phyloP scores from a whole-genome alignment of 2,329 filamentous ascomycete genomes.

The Mariannaea elegans region DNA sequence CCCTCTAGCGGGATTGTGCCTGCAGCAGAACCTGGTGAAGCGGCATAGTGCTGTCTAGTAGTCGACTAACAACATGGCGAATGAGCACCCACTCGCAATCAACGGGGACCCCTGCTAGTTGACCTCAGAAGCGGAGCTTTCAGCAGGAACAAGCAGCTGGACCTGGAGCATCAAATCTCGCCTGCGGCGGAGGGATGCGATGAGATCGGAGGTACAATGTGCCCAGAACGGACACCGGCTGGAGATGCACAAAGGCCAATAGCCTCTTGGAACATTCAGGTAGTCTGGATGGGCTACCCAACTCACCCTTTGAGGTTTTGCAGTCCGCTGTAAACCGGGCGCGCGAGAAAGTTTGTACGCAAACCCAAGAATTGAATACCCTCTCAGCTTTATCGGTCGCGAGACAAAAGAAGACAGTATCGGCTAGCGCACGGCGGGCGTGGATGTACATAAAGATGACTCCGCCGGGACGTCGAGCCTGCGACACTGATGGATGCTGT shows the following conservation, averaged over 20 bases:
- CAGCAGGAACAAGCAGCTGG: constrained; percentile 30
- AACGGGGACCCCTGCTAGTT: constrained; percentile 34
- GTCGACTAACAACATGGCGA: constrained; percentile 21
- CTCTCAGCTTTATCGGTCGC: too few species aligned
- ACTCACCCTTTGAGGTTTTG: too few species aligned
- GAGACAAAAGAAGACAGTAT: too few species aligned
- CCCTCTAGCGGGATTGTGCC: constrained; percentile 4
- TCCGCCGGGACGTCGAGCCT: constrained; percentile 4
- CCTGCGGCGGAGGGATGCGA: constrained; percentile 30
- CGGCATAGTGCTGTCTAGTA: not conserved
- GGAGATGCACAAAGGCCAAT: constrained; percentile 13
- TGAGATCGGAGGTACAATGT: constrained; percentile 30
- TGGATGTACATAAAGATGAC: not conserved
- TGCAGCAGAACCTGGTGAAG: not conserved
- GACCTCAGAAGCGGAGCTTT: constrained; percentile 27
- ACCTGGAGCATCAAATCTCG: constrained; percentile 38
- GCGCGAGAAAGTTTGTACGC: too few species aligned
- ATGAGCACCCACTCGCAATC: constrained; percentile 21
- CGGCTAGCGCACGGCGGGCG: not conserved
- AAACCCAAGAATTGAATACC: too few species aligned
- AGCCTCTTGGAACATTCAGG: too few species aligned
- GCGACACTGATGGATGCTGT: not conserved
- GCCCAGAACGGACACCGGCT: constrained; percentile 13
- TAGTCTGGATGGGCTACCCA: too few species aligned
- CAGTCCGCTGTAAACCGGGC: too few species aligned